A percentile compares a stretch with the other conserved stretches of the same genome.
phyloP scores from a whole-genome alignment of 2,329 filamentous ascomycete genomes.

The Colletotrichum chrysophilum region DNA sequence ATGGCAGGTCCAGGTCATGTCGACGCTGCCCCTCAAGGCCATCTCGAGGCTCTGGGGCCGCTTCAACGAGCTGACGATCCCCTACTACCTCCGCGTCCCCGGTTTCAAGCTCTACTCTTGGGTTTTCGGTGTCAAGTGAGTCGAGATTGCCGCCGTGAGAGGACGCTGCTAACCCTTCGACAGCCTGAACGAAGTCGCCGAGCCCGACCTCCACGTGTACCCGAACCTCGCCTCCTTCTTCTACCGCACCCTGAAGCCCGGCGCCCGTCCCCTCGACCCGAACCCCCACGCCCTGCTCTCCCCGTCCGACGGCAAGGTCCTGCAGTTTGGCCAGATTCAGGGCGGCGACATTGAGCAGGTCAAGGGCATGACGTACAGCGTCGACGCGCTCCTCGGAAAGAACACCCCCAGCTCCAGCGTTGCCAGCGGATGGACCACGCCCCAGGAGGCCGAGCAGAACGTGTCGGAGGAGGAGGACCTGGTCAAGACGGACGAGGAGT shows the following conservation, averaged over 20 bases:
- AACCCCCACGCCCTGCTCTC: slow-evolving; percentile 82
- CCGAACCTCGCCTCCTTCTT: slow-evolving; percentile 97
- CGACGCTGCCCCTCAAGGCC: slow-evolving; percentile 87
- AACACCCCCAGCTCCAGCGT: slow-evolving; percentile 62
- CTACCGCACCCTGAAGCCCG: slow-evolving; percentile 92
- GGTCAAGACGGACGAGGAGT: slow-evolving; percentile 86
- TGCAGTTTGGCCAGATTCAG: slow-evolving; percentile 92
- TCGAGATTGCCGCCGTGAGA: background rate
- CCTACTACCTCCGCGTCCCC: slow-evolving; percentile 85
- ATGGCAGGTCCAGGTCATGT: slow-evolving; percentile 95
- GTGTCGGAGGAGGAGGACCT: slow-evolving; percentile 63
- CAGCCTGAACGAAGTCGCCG: slow-evolving; percentile 83
- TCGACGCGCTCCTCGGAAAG: slow-evolving; percentile 88
- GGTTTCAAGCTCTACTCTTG: slow-evolving; percentile 92
- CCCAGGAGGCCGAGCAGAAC: slow-evolving; percentile 30
- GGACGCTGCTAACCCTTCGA: slow-evolving; percentile 26
- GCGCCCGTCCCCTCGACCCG: slow-evolving; percentile 82
- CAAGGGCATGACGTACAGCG: slow-evolving; percentile 96
- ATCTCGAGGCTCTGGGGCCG: slow-evolving; percentile 87
- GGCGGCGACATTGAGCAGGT: slow-evolving; percentile 97
- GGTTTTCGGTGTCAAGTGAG: slow-evolving; percentile 84
- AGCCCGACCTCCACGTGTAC: slow-evolving; percentile 87
- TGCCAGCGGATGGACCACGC: slow-evolving; percentile 39
- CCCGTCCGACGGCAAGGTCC: slow-evolving; percentile 86
- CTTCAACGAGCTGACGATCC: slow-evolving; percentile 89